Evolutionary conservation across 176 grass and related monocot species (phyloP).

Genomic region (Oryza nivara): DNA sequence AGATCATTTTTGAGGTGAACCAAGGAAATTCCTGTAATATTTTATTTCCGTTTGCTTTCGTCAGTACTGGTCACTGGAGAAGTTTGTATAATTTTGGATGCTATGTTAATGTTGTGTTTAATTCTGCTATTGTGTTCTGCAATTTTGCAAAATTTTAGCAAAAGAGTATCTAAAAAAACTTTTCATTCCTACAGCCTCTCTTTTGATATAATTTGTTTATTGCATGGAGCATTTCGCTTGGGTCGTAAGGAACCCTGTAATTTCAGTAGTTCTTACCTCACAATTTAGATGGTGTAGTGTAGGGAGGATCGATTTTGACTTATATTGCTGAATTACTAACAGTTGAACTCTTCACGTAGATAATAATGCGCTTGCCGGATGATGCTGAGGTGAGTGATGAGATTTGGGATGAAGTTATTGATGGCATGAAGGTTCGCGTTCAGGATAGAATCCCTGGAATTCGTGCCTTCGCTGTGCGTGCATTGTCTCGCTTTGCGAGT

Average conservation of each 20-base stretch:
- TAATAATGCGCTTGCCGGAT: constrained; percentile 76
- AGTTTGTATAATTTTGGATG: not conserved
- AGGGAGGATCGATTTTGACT: not conserved
- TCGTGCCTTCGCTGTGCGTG: constrained; percentile 68
- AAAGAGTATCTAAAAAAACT: not conserved
- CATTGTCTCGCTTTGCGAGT: constrained; percentile 74
- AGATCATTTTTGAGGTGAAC: constrained; percentile 81
- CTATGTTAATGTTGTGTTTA: not conserved
- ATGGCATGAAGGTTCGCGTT: constrained; percentile 69
- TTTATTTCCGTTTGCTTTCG: not conserved
- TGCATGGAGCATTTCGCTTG: not conserved
- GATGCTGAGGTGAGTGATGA: constrained; percentile 84
- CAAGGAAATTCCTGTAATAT: not conserved
- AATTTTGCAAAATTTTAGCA: constrained; percentile 1
- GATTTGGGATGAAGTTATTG: constrained; percentile 87
- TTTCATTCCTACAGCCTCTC: no score
- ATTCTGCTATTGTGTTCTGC: not conserved
- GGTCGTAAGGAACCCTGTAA: not conserved
- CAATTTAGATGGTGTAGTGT: not conserved
- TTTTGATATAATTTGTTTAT: not conserved
- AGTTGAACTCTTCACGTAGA: constrained; percentile 46
- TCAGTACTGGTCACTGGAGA: not conserved
- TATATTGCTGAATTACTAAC: not conserved
- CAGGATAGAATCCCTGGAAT: constrained; percentile 79
- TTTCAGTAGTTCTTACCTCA: not conserved